Conservation (phyloP, 257 asterid species). For the Gentiana straminea region DNA sequence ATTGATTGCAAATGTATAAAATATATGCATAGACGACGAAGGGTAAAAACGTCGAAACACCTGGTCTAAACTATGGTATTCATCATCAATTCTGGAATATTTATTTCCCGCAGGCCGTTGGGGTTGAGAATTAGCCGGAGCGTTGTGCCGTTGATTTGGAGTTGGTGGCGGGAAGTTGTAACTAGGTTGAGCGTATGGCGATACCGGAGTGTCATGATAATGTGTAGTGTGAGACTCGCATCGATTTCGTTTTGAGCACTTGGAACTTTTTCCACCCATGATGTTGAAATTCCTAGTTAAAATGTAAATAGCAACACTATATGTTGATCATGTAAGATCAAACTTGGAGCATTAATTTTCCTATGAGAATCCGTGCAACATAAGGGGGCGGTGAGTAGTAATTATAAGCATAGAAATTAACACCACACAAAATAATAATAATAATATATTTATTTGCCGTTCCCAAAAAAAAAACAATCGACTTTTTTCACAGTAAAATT, state of each 20-base stretch:
- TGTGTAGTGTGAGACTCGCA: conserved; percentile 60
- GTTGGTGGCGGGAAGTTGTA: conserved; percentile 7
- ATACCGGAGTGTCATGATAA: conserved; percentile 30
- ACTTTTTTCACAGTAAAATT: too few species aligned
- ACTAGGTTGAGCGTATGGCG: conserved; percentile 48
- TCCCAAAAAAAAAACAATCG: too few species aligned
- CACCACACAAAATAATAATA: too few species aligned
- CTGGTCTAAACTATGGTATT: conserved; percentile 68
- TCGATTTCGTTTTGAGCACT: conserved; percentile 49
- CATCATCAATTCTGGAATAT: conserved; percentile 76
- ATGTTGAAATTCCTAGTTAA: neutral
- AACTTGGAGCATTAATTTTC: too few species aligned
- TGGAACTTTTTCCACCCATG: conserved; percentile 86
- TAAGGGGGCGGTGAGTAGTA: too few species aligned
- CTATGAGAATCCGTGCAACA: too few species aligned
- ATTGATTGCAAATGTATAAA: too few species aligned
- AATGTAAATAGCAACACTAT: too few species aligned
- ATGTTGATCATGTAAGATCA: too few species aligned
- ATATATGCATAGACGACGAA: too few species aligned
- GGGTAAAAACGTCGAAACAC: conserved; percentile 17
- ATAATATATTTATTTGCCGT: too few species aligned
- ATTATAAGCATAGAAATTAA: too few species aligned
- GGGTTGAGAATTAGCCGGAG: conserved; percentile 49
- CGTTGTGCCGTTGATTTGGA: conserved; percentile 35
- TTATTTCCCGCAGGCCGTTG: conserved; percentile 62